Evolutionary conservation across 2,329 filamentous ascomycete species (phyloP).

Genomic region (Pseudocercospora cruenta): DNA sequence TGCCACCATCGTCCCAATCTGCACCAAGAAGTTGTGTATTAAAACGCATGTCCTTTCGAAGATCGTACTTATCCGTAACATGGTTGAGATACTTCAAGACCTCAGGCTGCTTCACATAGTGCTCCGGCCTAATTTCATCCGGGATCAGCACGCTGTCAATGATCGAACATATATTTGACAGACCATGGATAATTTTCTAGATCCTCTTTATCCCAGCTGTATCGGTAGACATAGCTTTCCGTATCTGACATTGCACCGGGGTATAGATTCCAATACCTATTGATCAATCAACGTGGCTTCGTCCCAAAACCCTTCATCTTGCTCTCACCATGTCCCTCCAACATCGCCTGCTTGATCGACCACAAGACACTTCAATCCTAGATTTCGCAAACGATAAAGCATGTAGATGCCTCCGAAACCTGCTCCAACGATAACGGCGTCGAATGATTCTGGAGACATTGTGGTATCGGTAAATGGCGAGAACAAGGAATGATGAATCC

Average conservation of each 20-base stretch:
- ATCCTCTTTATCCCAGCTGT: constrained; percentile 41
- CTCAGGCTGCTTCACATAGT: constrained; percentile 51
- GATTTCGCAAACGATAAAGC: constrained; percentile 23
- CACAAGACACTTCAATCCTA: constrained; percentile 35
- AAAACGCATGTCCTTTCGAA: constrained; percentile 28
- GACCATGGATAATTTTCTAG: constrained; percentile 36
- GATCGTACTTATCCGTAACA: constrained; percentile 23
- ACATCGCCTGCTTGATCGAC: constrained; percentile 50
- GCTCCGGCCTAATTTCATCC: constrained; percentile 36
- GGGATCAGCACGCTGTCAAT: background rate
- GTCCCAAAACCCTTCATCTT: background rate
- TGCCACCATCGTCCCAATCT: constrained; percentile 24
- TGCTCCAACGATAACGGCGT: constrained; percentile 36
- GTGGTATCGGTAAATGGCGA: background rate
- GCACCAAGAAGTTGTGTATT: constrained; percentile 30
- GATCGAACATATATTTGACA: too few species aligned
- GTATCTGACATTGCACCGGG: constrained; percentile 33
- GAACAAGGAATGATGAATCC: too few species aligned
- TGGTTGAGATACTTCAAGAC: constrained; percentile 28
- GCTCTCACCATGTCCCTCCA: constrained; percentile 38
- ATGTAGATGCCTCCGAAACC: constrained; percentile 34
- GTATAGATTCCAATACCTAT: constrained; percentile 47
- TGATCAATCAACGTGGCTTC: background rate
- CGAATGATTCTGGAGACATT: constrained; percentile 15
- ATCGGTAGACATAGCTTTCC: constrained; percentile 37